Evolutionary conservation across 805 yeast genomes (phyloP), one percentile per base, ranked within the genome.

Genomic region (Candida xyloterini): DNA sequence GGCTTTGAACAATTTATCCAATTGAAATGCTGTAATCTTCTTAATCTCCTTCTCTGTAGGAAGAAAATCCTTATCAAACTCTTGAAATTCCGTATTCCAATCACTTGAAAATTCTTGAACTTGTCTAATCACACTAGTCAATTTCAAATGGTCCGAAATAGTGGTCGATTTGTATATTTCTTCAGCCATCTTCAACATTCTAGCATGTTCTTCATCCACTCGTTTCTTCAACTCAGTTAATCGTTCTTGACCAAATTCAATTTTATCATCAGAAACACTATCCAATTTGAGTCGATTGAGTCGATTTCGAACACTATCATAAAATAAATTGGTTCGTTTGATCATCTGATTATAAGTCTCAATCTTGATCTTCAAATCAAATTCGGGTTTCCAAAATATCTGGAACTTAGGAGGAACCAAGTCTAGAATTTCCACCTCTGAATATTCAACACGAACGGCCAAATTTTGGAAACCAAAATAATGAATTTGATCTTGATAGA

Each of bases 31-130:
- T 1, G 99, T 90, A 30, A 93, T 85, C 47, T 87, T 73, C 5
- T 95, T 81, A 50, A 93, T 85, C 70, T 93, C 99, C 53, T 82
- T 86, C 59, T 93, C 98, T 7, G 95, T 79, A 1, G 98, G 98
- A 44, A 91, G 72, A 56, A 75, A 93, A 15, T 72, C 71, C 30
- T 73, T 73, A 44, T 86, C 97, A 64, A 93, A 91, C 7, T 78
- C 84, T 26, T 78, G 73, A 53, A 93, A 89, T 42, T 83, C 95
- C 15, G 63, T 52, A 61, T 91, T 96, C 98, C 98, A 93, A 28
- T 70, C 75, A 15, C 87, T 89, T 3, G 95, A 90, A 21, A 81
- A 65, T 41, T 84, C 89, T 54, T 91, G 96, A 13, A 91, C 68
- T 25, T 74, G 74, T 51, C 91, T 68, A 20, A 89, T 63, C 2